Percentiles rank a stretch among this genome's conserved stretches.
Evolutionary conservation across 2,329 filamentous ascomycete genomes (phyloP).

Genomic region (Penicillium sp.): DNA sequence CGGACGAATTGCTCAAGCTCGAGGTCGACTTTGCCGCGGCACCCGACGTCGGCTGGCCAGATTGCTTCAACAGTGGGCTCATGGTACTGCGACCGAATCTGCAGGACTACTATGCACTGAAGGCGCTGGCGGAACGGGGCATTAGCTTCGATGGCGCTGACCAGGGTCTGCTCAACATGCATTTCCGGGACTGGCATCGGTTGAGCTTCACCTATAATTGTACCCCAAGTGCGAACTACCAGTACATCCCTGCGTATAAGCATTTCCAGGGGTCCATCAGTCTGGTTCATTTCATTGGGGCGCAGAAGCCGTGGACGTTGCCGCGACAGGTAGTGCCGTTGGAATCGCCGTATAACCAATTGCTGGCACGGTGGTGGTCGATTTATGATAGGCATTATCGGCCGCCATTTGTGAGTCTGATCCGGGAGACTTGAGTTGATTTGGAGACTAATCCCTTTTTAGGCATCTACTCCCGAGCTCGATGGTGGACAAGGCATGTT

Average conservation of each 20-base stretch:
- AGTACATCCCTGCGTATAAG: conserved; percentile 92
- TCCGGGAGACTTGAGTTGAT: neutral
- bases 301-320: conserved; percentile 83
- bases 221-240: conserved; percentile 94
- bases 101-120: conserved; percentile 83
- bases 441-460: conserved; percentile 1
- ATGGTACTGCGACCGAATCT: conserved; percentile 88
- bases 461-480: conserved; percentile 13
- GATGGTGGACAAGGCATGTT: neutral
- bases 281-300: conserved; percentile 92
- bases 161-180: conserved; percentile 92
- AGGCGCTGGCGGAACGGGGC: conserved; percentile 79
- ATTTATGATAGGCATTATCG: conserved; percentile 88
- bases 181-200: conserved; percentile 84
- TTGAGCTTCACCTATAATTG: conserved; percentile 96
- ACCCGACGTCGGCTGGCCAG: conserved; percentile 96
- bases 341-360: conserved; percentile 70
- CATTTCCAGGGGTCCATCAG: conserved; percentile 90
- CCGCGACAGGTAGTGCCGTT: conserved; percentile 46
- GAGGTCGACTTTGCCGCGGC: conserved; percentile 69
- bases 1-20: conserved; percentile 85
- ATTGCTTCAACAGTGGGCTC: conserved; percentile 96
- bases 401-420: conserved; percentile 31
- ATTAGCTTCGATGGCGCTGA: conserved; percentile 97
- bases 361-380: conserved; percentile 89